Evolutionary conservation across 805 yeast genomes (phyloP).

Genomic region (Yarrowia hollandica): DNA sequence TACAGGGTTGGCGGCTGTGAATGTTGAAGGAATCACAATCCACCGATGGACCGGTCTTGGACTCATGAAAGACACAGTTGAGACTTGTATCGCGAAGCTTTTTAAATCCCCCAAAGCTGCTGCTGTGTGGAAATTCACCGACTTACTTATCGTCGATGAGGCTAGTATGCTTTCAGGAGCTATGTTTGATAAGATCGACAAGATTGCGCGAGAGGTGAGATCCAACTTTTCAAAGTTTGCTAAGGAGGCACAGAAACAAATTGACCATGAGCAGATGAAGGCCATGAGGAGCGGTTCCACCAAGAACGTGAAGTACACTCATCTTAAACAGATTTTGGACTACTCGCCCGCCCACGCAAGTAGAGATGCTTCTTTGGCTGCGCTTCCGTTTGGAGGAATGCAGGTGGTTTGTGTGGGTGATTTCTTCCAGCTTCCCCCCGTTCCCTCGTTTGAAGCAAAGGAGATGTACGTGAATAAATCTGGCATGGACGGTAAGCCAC

Average conservation of each 20-base stretch:
- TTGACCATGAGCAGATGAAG: too few species aligned
- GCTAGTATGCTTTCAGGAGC: constrained; percentile 87
- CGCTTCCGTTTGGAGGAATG: constrained; percentile 88
- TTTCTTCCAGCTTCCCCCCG: constrained; percentile 92
- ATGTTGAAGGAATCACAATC: constrained; percentile 84
- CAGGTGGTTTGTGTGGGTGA: constrained; percentile 87
- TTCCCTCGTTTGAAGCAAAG: constrained; percentile 39
- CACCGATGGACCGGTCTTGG: constrained; percentile 86
- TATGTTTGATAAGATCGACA: constrained; percentile 70
- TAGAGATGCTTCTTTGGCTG: too few species aligned
- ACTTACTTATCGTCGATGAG: constrained; percentile 83
- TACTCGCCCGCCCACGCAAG: too few species aligned
- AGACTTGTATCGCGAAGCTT: constrained; percentile 41
- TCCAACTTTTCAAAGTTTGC: not conserved
- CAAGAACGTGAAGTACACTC: not conserved
- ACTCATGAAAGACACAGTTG: constrained; percentile 54
- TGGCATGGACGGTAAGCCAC: not conserved
- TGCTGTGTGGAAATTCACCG: constrained; percentile 63
- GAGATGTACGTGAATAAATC: not conserved
- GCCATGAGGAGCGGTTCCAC: too few species aligned
- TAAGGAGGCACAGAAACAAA: too few species aligned
- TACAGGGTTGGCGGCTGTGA: constrained; percentile 92
- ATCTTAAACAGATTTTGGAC: not conserved
- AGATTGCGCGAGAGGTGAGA: constrained; percentile 58
- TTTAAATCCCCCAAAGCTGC: constrained; percentile 46